Evolutionary conservation across 2,329 filamentous ascomycete species (phyloP).

Genomic region (Paecilomyces sp.): DNA sequence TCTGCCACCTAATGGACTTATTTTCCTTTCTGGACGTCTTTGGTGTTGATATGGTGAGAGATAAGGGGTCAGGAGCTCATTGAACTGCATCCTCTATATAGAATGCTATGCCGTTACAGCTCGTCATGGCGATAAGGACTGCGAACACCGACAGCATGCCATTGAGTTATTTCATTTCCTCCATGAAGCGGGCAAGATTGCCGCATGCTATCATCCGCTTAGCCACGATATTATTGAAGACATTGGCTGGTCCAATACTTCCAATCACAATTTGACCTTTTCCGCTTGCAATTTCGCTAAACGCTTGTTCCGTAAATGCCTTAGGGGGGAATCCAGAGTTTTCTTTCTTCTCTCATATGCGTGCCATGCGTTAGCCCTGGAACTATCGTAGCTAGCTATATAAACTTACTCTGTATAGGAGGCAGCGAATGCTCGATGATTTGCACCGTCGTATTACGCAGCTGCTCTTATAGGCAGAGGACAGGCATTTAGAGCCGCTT

Average conservation of each 20-base stretch:
- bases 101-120: no score
- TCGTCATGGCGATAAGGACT: no score
- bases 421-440: conserved; percentile 46
- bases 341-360: conserved; percentile 33
- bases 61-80: no score
- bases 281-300: conserved; percentile 33
- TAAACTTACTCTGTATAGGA: conserved; percentile 27
- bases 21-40: no score
- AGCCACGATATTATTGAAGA: conserved; percentile 25
- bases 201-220: conserved; percentile 14
- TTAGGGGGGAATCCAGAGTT: conserved; percentile 44
- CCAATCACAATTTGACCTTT: conserved; percentile 39
- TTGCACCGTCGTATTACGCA: conserved; percentile 25
- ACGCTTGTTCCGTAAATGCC: conserved; percentile 41
- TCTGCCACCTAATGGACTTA: no score
- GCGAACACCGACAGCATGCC: no score
- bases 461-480: conserved; percentile 39
- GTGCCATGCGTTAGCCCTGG: conserved; percentile 29
- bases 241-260: conserved; percentile 16
- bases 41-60: no score
- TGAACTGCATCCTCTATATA: no score
- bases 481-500: conserved; percentile 46
- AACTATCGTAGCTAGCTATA: background rate
- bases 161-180: background rate
- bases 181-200: background rate